A percentile compares a stretch with the other conserved stretches of the same genome.
phyloP scores from a whole-genome alignment of 2,329 filamentous ascomycete genomes.

The Phyllosticta citriasiana region DNA sequence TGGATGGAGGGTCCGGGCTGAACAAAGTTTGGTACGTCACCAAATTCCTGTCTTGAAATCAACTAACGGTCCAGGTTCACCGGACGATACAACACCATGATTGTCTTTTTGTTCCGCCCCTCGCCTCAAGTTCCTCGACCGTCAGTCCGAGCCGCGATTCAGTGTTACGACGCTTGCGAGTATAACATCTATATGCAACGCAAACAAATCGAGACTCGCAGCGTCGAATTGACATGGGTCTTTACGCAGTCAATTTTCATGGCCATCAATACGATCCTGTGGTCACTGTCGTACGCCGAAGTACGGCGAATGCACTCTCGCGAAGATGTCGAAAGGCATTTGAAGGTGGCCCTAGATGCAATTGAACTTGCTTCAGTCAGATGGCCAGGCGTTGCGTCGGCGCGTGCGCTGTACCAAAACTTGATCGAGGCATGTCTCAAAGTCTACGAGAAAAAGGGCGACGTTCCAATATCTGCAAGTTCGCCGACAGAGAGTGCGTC shows the following conservation, averaged over 20 bases:
- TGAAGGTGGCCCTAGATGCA: constrained; percentile 66
- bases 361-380: constrained; percentile 72
- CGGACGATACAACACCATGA: constrained; percentile 72
- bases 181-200: constrained; percentile 74
- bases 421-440: constrained; percentile 78
- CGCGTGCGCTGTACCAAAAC: constrained; percentile 76
- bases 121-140: constrained; percentile 87
- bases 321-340: constrained; percentile 65
- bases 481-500: constrained; percentile 39
- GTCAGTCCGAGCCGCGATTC: constrained; percentile 63
- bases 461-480: constrained; percentile 38
- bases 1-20: constrained; percentile 57
- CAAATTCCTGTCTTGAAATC: not conserved
- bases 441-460: constrained; percentile 61
- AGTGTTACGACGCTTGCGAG: constrained; percentile 73
- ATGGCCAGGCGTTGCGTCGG: constrained; percentile 84
- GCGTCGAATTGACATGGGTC: constrained; percentile 86
- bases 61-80: constrained; percentile 39
- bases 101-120: constrained; percentile 78
- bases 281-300: constrained; percentile 80
- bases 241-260: constrained; percentile 86
- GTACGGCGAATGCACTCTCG: constrained; percentile 63
- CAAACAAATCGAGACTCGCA: constrained; percentile 65
- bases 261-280: constrained; percentile 82
- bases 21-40: constrained; percentile 68